Conservation (phyloP, 2,329 filamentous ascomycete species). For the Hortaea werneckii region DNA sequence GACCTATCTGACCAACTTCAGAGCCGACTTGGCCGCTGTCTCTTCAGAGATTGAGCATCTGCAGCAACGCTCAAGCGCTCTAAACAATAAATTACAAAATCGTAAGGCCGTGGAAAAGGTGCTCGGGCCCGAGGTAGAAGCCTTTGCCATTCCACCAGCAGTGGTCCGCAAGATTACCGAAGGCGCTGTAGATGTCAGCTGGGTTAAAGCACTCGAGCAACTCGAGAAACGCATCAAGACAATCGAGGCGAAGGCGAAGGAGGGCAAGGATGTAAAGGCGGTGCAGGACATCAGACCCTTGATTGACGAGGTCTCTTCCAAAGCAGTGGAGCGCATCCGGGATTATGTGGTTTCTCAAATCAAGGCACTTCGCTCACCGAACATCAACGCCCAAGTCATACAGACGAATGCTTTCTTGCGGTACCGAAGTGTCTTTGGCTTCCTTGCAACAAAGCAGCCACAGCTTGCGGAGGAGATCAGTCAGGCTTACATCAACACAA, state of each 20-base stretch:
- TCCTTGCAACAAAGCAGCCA: constrained; percentile 71
- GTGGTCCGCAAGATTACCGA: constrained; percentile 79
- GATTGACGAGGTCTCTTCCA: constrained; percentile 71
- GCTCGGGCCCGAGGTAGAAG: constrained; percentile 79
- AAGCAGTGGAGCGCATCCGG: constrained; percentile 86
- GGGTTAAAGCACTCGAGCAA: constrained; percentile 73
- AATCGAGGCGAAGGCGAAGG: constrained; percentile 57
- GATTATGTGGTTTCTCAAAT: constrained; percentile 93
- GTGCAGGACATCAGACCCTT: constrained; percentile 76
- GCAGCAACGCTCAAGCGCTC: constrained; percentile 70
- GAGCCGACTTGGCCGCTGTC: constrained; percentile 81
- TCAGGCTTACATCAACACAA: constrained; percentile 92
- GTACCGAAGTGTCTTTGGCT: constrained; percentile 80
- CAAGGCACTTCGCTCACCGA: constrained; percentile 84
- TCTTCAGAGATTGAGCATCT: constrained; percentile 92
- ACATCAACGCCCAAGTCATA: constrained; percentile 94
- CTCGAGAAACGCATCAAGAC: constrained; percentile 66
- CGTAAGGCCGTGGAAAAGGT: constrained; percentile 81
- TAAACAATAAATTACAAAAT: constrained; percentile 81
- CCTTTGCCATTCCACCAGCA: constrained; percentile 76
- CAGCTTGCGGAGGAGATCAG: constrained; percentile 82
- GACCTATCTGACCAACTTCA: constrained; percentile 82
- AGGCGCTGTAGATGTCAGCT: constrained; percentile 79
- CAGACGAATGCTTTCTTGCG: constrained; percentile 85
- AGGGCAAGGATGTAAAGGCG: constrained; percentile 59